Evolutionary conservation across 108 stramenopile species (phyloP).

Genomic region (Epithemia pelagica): DNA sequence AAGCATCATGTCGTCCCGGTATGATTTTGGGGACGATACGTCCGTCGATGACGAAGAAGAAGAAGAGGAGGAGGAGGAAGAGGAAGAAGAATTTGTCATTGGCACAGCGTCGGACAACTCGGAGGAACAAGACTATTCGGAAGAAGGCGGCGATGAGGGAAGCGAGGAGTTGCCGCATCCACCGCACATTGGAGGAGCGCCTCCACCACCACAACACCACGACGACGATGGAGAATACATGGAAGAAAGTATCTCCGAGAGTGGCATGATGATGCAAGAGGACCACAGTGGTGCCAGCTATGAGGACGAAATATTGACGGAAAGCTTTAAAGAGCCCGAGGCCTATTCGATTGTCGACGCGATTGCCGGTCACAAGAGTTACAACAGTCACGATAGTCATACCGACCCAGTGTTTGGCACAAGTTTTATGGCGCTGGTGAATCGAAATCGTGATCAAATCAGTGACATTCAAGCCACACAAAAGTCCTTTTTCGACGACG

Average conservation of each 20-base stretch:
- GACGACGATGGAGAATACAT: no score
- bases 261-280: neutral
- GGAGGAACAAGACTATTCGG: neutral
- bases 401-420: neutral
- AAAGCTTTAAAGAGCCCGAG: neutral
- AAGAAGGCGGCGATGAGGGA: no score
- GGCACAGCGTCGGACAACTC: neutral
- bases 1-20: conserved; percentile 1
- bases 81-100: neutral
- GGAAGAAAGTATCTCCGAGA: no score
- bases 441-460: neutral
- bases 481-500: neutral
- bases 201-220: no score
- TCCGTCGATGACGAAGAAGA: neutral
- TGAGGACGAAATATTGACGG: neutral
- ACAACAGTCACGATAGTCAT: neutral
- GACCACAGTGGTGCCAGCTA: neutral
- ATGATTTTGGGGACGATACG: conserved; percentile 1
- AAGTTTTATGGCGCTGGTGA: neutral
- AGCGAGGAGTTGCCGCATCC: no score
- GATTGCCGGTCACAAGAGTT: neutral
- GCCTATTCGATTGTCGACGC: neutral
- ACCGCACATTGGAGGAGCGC: no score
- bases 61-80: neutral
- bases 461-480: neutral